Conservation (phyloP, 176 grass and related monocot species). For the Eragrostis nindensis region DNA sequence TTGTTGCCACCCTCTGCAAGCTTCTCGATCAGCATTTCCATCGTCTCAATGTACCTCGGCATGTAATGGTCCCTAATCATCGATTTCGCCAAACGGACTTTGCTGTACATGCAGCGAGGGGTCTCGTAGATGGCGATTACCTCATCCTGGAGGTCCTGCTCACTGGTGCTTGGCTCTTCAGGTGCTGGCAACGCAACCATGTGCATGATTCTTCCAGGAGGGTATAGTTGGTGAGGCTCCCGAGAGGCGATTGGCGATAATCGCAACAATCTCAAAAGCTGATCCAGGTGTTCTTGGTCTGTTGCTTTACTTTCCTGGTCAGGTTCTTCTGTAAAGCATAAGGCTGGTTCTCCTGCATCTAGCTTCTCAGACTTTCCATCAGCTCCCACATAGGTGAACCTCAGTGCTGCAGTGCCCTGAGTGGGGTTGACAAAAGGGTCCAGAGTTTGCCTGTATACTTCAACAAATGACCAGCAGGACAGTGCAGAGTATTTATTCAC, state of each 20-base stretch:
- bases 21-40: conserved; percentile 69
- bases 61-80: conserved; percentile 88
- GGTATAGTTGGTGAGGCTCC: conserved; percentile 55
- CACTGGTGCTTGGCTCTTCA: neutral
- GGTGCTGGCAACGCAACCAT: conserved; percentile 57
- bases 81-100: conserved; percentile 45
- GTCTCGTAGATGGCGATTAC: conserved; percentile 58
- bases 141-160: conserved; percentile 17
- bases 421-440: neutral
- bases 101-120: conserved; percentile 63
- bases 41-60: conserved; percentile 64
- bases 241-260: neutral
- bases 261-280: conserved; percentile 15
- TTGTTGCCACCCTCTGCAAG: conserved; percentile 31
- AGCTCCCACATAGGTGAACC: neutral
- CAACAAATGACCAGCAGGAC: conserved; percentile 34
- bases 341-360: neutral
- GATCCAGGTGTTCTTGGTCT: conserved; percentile 22
- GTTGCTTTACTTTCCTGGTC: conserved; percentile 34
- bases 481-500: conserved; percentile 36
- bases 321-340: neutral
- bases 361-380: neutral
- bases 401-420: neutral
- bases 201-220: conserved; percentile 84
- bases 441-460: neutral